Evolutionary conservation across 352 stramenopile genomes (phyloP), one percentile per base, ranked within the genome.

Genomic region (Phytopythium mirpurense): DNA sequence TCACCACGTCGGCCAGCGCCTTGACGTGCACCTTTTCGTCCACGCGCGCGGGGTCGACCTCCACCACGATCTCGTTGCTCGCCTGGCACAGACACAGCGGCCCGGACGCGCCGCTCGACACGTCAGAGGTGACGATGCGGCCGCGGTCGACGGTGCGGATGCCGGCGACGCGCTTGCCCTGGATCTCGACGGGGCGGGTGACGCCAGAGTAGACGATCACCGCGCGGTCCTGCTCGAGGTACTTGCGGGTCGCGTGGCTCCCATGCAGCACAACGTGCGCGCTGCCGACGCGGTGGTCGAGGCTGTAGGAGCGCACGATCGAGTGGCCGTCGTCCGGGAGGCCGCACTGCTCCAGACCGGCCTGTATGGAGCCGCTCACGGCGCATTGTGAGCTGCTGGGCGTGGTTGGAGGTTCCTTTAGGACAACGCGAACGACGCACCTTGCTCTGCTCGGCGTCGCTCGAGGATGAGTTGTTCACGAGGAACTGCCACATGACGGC

Each of bases 151-250:
- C 15, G 24, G 42, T 21, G 5, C 26, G 15, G 36, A 55, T 36
- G 32, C 49, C 49, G 4, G 23, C 23, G 16, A 55, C 23, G 14
- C 14, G 12, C 24, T 46, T 21, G 6, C 37, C 24, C 9, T 46
- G 21, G 38, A 32, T 43, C 12, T 55, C 15, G 1, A 45, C 23
- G 10, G 18, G 16, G 34, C 40, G 38, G n/a, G 38, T 27, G 23
- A 46, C 24, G 3, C 49, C 49, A 34, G 49, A 46, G 36, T 46
- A 55, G n/a, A 55, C 37, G 14, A 34, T 35, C 4, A 19, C 37
- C 2, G 21, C 9, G 2, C 49, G 49, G 8, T 55, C 12, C 16
- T 37, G 10, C 24, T 55, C 49, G 19, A 55, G n/a, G 49, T 40
- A 55, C n/a, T 32, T 55, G 49, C 49, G 49, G 8, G 19, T 44